These are phyloP conservation scores for Phytophthora agathidicida DNA, from an alignment of 352 stramenopile genomes.

Conservation along the genomic window DNA sequence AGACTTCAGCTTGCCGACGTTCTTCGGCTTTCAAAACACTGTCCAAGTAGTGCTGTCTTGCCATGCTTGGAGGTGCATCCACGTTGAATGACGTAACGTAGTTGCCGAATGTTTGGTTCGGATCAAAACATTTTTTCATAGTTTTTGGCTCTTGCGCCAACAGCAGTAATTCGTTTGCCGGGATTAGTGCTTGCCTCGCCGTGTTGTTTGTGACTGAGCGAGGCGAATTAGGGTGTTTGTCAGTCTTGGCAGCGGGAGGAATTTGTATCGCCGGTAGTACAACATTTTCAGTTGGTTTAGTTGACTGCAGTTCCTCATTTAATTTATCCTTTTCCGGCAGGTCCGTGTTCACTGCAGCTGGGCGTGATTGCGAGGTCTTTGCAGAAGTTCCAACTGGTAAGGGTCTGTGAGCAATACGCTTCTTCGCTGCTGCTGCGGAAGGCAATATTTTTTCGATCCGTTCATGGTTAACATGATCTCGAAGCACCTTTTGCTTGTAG, in stretches of 20 bases:
- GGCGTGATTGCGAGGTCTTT: constrained; percentile 7
- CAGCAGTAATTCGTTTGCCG: constrained; percentile 67
- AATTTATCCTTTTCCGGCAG: background rate
- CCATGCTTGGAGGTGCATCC: constrained; percentile 47
- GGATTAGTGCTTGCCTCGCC: constrained; percentile 36
- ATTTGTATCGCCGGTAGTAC: background rate
- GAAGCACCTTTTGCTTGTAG: constrained; percentile 58
- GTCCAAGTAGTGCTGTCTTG: constrained; percentile 37
- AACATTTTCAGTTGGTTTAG: background rate
- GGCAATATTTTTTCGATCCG: constrained; percentile 56
- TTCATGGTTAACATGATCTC: constrained; percentile 51
- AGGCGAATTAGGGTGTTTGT: background rate
- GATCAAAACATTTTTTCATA: constrained; percentile 23
- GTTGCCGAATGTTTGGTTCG: constrained; percentile 43
- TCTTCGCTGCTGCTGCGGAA: constrained; percentile 5
- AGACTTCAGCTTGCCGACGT: constrained; percentile 29
- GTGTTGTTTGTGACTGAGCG: background rate
- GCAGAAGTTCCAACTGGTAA: background rate
- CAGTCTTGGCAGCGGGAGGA: background rate
- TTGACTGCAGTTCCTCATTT: background rate
- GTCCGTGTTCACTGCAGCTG: background rate
- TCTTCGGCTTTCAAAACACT: constrained; percentile 43
- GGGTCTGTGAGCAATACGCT: background rate
- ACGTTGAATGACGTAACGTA: constrained; percentile 61
- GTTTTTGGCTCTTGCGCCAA: constrained; percentile 28